Evolutionary conservation across 805 yeast species (phyloP).

Genomic region (Barnettozyma sucrosica): DNA sequence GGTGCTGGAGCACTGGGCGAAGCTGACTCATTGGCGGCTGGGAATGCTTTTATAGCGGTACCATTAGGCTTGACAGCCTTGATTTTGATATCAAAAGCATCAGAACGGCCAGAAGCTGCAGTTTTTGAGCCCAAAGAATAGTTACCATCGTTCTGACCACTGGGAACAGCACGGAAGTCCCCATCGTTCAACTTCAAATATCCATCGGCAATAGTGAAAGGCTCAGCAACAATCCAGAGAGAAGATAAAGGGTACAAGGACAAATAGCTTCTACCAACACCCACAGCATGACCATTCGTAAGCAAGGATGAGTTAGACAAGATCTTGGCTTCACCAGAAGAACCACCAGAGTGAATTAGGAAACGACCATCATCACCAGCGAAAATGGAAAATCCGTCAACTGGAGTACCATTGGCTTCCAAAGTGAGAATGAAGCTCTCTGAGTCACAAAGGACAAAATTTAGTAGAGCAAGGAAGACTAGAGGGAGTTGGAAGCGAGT

Average conservation of each 20-base stretch:
- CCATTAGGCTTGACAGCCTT: constrained; percentile 8
- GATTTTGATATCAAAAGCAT: constrained; percentile 8
- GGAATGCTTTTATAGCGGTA: constrained; percentile 3
- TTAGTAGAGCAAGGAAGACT: background rate
- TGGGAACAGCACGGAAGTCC: constrained; percentile 20
- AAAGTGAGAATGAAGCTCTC: constrained; percentile 5
- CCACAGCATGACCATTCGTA: constrained; percentile 5
- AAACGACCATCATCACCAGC: background rate
- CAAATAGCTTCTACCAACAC: constrained; percentile 18
- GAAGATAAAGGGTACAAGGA: constrained; percentile 9
- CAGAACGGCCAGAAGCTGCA: constrained; percentile 14
- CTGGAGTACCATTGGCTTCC: constrained; percentile 15
- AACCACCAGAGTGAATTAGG: background rate
- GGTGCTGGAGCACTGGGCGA: background rate
- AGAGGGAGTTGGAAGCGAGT: background rate
- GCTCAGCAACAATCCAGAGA: constrained; percentile 9
- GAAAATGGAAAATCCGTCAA: background rate
- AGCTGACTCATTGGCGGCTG: background rate
- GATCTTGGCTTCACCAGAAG: background rate
- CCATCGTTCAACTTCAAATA: constrained; percentile 12
- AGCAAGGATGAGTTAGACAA: constrained; percentile 1
- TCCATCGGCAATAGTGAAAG: constrained; percentile 16
- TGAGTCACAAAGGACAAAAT: constrained; percentile 9
- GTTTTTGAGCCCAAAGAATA: constrained; percentile 17
- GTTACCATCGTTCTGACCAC: constrained; percentile 12